Conservation (phyloP, 257 asterid species). For the Oldenlandia corymbosa region DNA sequence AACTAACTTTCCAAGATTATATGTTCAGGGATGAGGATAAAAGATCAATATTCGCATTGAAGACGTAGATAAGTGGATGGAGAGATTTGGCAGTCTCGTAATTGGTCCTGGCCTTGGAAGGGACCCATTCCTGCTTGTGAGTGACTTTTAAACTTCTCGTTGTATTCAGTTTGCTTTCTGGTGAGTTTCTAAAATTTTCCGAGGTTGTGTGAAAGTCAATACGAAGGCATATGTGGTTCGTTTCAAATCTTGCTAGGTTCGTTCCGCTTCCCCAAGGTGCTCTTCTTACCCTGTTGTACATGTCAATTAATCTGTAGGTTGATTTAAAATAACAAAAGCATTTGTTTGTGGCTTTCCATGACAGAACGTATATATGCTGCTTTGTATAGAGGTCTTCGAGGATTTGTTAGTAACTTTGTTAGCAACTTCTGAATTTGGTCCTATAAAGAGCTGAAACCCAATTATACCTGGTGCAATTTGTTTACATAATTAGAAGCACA, state of each 20-base stretch:
- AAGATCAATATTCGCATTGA: no score
- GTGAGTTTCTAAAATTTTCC: no score
- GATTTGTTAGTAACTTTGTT: background rate
- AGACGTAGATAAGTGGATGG: no score
- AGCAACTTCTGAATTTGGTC: background rate
- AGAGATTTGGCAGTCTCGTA: no score
- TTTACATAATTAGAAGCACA: background rate
- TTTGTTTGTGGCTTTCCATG: slow-evolving; percentile 13
- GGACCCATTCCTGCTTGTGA: no score
- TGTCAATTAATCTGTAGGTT: slow-evolving; percentile 73
- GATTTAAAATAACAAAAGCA: slow-evolving; percentile 47
- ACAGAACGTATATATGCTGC: slow-evolving; percentile 27
- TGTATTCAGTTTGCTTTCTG: no score
- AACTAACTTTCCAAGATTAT: no score
- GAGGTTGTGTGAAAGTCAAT: no score
- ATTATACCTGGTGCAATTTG: background rate
- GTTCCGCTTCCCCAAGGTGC: slow-evolving; percentile 90
- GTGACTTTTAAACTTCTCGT: no score
- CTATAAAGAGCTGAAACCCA: background rate
- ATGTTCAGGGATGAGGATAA: no score
- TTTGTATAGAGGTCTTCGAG: background rate
- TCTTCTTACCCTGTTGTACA: slow-evolving; percentile 65
- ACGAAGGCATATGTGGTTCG: slow-evolving; percentile 86
- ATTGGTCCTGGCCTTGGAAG: no score
- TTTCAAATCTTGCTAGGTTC: slow-evolving; percentile 60